Percentiles rank a stretch among this genome's conserved stretches.
Conservation (phyloP, 371 early-diverging fungal species). For the Mucor plumbeus region DNA sequence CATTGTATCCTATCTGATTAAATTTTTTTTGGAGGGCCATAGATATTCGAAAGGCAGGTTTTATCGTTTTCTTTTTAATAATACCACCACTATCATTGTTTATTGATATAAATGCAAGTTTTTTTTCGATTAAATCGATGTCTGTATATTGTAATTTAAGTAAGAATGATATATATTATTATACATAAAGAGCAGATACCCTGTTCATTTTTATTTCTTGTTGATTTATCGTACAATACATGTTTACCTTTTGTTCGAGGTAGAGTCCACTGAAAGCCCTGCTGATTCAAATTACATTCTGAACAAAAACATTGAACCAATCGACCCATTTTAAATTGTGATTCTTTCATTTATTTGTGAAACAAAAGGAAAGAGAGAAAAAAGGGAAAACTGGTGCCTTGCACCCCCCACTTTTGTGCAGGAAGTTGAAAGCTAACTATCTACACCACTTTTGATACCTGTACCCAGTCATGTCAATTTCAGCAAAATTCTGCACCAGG, state of each 20-base stretch:
- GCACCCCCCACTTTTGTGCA: background rate
- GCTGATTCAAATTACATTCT: background rate
- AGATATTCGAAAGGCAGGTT: slow-evolving; percentile 6
- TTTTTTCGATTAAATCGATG: background rate
- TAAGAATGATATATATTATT: background rate
- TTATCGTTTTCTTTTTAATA: background rate
- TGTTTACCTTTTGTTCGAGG: slow-evolving; percentile 13
- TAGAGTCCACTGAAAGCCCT: slow-evolving; percentile 9
- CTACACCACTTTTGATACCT: background rate
- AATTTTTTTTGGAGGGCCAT: background rate
- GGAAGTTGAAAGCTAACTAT: background rate
- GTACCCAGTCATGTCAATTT: slow-evolving; percentile 1
- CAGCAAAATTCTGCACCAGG: background rate
- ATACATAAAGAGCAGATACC: background rate
- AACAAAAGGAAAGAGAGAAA: background rate
- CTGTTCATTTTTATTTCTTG: background rate
- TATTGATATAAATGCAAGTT: background rate
- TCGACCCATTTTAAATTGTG: background rate
- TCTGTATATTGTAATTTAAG: background rate
- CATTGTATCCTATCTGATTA: background rate
- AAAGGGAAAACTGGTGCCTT: background rate
- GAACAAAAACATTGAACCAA: slow-evolving; percentile 14
- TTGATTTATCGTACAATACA: background rate
- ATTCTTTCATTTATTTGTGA: background rate
- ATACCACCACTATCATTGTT: background rate